Conservation (phyloP, 345 rosid genomes). For the Rhizophora apiculata region DNA sequence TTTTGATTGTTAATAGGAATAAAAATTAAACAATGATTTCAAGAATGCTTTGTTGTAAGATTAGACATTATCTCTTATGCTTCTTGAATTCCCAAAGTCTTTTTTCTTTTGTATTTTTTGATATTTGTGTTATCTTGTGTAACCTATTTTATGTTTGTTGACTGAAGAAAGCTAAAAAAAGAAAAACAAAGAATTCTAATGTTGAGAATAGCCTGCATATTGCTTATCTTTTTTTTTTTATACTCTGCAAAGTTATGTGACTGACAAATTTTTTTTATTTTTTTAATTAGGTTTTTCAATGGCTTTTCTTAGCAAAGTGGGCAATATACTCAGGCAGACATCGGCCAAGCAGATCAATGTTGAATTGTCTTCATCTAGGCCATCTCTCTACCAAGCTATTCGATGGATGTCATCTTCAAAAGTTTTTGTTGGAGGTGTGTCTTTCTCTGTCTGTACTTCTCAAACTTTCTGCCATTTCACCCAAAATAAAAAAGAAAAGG, state of each 20-base stretch:
- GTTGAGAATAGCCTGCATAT: background rate
- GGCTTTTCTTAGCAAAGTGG: conserved; percentile 20
- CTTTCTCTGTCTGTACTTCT: background rate
- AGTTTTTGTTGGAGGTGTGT: conserved; percentile 19
- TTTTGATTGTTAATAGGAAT: no score
- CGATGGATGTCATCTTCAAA: conserved; percentile 23
- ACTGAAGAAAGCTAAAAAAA: no score
- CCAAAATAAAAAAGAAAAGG: background rate
- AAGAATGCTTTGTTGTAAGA: no score
- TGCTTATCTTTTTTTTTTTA: background rate
- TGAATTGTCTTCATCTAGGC: conserved; percentile 3
- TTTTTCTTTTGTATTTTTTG: no score
- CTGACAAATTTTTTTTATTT: no score
- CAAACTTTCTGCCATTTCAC: background rate
- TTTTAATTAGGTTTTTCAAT: background rate
- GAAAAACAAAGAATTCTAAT: no score
- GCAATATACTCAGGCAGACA: conserved; percentile 19
- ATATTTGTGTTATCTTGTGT: no score
- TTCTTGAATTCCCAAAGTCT: no score
- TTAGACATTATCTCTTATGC: no score
- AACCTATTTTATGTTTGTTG: no score
- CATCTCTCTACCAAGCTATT: conserved; percentile 15
- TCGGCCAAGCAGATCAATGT: conserved; percentile 9
- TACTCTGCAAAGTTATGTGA: background rate
- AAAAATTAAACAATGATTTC: no score